A percentile compares a stretch with the other conserved stretches of the same genome.
Evolutionary conservation across 2,329 filamentous ascomycete genomes (phyloP).

Genomic region (Fusarium liriodendri): DNA sequence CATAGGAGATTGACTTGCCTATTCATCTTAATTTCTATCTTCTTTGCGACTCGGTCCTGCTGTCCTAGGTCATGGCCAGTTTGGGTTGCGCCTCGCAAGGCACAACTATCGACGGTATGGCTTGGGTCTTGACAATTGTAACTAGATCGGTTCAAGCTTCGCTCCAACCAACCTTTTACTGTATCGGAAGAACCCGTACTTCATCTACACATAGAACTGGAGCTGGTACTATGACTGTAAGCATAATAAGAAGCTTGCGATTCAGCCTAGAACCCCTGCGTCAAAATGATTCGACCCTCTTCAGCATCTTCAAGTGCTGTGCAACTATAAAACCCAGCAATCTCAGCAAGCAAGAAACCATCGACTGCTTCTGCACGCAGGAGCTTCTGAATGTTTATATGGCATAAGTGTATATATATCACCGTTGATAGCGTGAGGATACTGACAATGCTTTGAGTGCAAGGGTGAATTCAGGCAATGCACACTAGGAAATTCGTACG

Average conservation of each 20-base stretch:
- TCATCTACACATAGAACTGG: neutral
- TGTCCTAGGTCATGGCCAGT: neutral
- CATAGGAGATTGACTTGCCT: too few species aligned
- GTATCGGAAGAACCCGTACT: neutral
- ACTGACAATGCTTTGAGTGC: slow-evolving; percentile 1
- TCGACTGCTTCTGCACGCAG: slow-evolving; percentile 18
- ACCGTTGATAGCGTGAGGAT: neutral
- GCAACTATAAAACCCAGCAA: neutral
- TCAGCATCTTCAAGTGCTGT: neutral
- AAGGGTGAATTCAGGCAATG: slow-evolving; percentile 20
- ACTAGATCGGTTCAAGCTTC: neutral
- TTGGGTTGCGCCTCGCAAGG: slow-evolving; percentile 2
- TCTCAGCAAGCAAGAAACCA: slow-evolving; percentile 10
- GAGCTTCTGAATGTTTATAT: slow-evolving; percentile 17
- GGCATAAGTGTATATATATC: neutral
- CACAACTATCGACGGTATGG: neutral
- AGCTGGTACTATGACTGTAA: neutral
- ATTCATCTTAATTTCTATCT: too few species aligned
- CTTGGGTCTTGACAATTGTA: neutral
- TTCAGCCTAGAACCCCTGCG: neutral
- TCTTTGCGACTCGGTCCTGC: neutral
- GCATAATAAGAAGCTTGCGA: neutral
- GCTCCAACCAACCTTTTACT: neutral
- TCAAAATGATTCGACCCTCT: neutral
- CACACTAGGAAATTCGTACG: neutral